phyloP scores from a whole-genome alignment of 306 rosid species.

The Oxytropis ochrocephala region DNA sequence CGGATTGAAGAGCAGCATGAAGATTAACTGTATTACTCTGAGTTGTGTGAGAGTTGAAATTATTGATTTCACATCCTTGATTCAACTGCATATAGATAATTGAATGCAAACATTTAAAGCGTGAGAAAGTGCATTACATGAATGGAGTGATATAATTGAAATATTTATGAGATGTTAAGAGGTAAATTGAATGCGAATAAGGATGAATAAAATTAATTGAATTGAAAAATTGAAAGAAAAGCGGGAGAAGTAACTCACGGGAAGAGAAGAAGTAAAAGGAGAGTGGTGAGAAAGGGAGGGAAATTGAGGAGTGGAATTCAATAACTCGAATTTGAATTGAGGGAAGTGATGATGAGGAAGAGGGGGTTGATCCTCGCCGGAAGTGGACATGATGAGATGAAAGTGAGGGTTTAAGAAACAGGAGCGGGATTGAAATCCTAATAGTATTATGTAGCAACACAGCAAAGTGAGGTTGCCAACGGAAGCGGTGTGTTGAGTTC shows the following conservation, averaged over 20 bases:
- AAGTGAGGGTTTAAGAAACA: not conserved
- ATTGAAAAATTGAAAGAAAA: not conserved
- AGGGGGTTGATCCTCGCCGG: conserved; percentile 13
- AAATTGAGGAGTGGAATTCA: not conserved
- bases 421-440: too few species aligned
- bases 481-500: conserved; percentile 23
- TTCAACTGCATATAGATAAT: conserved; percentile 34
- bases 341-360: not conserved
- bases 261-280: not conserved
- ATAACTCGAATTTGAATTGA: conserved; percentile 12
- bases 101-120: conserved; percentile 2
- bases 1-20: conserved; percentile 21
- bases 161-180: not conserved
- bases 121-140: not conserved
- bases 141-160: too few species aligned
- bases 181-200: too few species aligned
- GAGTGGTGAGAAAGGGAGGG: not conserved
- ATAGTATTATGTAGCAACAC: not conserved
- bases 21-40: conserved; percentile 18
- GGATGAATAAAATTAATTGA: too few species aligned
- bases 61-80: conserved; percentile 28
- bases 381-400: conserved; percentile 15
- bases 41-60: conserved; percentile 20
- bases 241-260: not conserved
- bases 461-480: not conserved